Percentiles rank a stretch among this genome's conserved stretches.
Conservation (phyloP, 176 grass and related monocot species). For the bread wheat (Triticum aestivum) region IWGSC_CS_RefSeq_v2.1 NC_057804.1:626197399-626197898, state of each 20-base stretch:
- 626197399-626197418: conserved; percentile 67
- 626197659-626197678: neutral
- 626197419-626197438: conserved; percentile 64
- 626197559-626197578: neutral
- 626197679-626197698: neutral
- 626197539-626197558: neutral
- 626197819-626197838: neutral
- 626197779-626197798: neutral
- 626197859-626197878: neutral
- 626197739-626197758: neutral
- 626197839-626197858: neutral
- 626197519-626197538: neutral
- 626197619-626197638: neutral
- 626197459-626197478: neutral
- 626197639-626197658: neutral
- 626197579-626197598: neutral
- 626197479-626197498: neutral
- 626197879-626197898: neutral
- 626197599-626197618: neutral
- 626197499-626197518: neutral
- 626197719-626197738: neutral
- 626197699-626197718: neutral
- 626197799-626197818: neutral
- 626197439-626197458: neutral
- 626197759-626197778: neutral